These are phyloP conservation scores for Chrysanthemum seticuspe DNA, from an alignment of 129 eudicot species.

Conservation along the genomic window DNA sequence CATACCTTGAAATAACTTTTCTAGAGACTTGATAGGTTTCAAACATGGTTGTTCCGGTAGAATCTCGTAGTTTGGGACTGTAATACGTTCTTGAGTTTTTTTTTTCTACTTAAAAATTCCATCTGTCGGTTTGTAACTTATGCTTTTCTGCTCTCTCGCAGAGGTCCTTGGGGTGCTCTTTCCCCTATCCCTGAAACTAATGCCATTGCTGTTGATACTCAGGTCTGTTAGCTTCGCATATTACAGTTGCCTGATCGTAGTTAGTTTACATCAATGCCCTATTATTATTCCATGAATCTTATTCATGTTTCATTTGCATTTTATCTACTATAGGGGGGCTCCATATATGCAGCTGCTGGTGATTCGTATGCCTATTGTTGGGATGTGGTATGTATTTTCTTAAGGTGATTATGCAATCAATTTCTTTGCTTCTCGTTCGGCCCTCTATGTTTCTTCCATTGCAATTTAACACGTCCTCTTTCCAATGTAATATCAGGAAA, in stretches of 20 bases:
- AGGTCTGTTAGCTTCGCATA: slow-evolving; percentile 44
- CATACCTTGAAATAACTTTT: not conserved
- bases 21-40: not conserved
- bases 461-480: not conserved
- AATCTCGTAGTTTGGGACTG: not conserved
- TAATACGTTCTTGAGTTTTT: not conserved
- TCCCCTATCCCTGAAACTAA: slow-evolving; percentile 96
- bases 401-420: slow-evolving; percentile 28
- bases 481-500: slow-evolving; percentile 53
- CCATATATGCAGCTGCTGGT: slow-evolving; percentile 86
- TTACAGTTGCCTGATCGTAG: not conserved
- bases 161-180: slow-evolving; percentile 99
- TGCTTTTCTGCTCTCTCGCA: slow-evolving; percentile 31
- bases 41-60: not conserved
- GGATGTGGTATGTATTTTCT: slow-evolving; percentile 83
- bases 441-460: not conserved
- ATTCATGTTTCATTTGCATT: not conserved
- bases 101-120: not conserved
- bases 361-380: slow-evolving; percentile 96
- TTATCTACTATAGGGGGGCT: slow-evolving; percentile 52
- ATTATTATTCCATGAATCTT: not conserved
- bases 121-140: slow-evolving; percentile 5
- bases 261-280: not conserved
- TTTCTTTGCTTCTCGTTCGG: not conserved
- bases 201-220: slow-evolving; percentile 82